Base-by-base conservation (phyloP, 2,329 filamentous ascomycete genomes). In the Blumeria graminis region DNA sequence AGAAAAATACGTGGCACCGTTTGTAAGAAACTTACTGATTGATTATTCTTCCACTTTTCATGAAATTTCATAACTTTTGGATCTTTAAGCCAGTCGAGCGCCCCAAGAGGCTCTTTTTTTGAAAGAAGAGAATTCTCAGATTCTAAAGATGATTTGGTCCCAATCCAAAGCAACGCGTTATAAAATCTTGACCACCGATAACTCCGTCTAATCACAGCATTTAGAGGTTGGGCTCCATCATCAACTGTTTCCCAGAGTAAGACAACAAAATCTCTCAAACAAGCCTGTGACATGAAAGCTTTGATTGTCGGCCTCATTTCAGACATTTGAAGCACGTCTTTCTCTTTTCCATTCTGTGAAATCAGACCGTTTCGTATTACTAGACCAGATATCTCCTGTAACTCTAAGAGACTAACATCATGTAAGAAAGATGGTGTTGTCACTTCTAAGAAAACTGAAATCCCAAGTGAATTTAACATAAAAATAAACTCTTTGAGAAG, bases 351-450 rank as follows among this genome's bases (percentile, higher is more conserved):
- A 55, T 69, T 67, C 6, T 62, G 61, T 3, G 70, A 65, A 34
- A 73, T 72, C 16, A 67, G 70, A 1, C 69, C 71, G 60, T 72
- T 72, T 50, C 69, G 66, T 53, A 71, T 66, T 45, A 72, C 67
- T 38, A 72, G 56, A 4, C 71, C 71, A 3, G 64, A 62, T 16
- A 71, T 45, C 48, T 62, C 58, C 10, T 61, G 38, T 14, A 65
- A 55, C 56, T 62, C 58, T 55, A 57, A 56, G 35, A 62, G 45
- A 48, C 55, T 56, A 9, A 58, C 57, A 18, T 62, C 60, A 6
- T n/a, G 52, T 6, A 66, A 51, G 55, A 64, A 66, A 10, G 59
- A 48, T n/a, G 64, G 64, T 18, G 57, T 51, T 14, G 57, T 57
- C 28, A 59, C 55, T 56, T 66, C 64, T 13, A 65, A 58, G 56